Base-by-base conservation (phyloP, 2,329 filamentous ascomycete genomes). In the Sporothrix mexicana region DNA sequence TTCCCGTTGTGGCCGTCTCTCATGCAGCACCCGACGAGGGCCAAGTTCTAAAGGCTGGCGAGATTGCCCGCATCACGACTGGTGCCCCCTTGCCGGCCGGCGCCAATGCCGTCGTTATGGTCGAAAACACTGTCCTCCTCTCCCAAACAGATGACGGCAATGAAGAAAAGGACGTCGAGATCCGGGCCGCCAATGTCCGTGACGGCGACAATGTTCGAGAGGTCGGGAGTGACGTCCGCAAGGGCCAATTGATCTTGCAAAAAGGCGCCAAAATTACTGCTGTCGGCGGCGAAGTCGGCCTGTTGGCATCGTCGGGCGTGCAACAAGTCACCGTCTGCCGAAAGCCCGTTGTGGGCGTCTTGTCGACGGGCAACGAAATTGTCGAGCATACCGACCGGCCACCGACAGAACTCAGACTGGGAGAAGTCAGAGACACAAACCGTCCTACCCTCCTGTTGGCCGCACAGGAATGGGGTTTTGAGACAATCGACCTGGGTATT, bases 321-420 rank as follows among this genome's bases (percentile, higher is more conserved):
- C 83, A 84, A 10, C 85, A 91, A 68, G 92, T 97, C 4, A 86
- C 86, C 15, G 87, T 95, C 7, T 98, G 92, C 82, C 88, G 87
- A 67, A 90, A 90, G 71, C 95, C 96, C 0, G 83, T 93, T 9
- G 86, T 99, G 8, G 96, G 95, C 5, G 90, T 99, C 1, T 83
- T 99, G 20, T 98, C 95, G 69, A 99, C 96, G 0, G 96, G 96
- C 25, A 95, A 99, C 79, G 96, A 99, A 81, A 93, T 99, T 68
- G 91, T 98, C 5, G 88, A 91, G 74, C 91, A 96, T 77, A 84
- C 91, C 13, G 68, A 69, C 10, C 51, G 45, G 73, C 84, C 87
- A 36, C 84, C 88, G 0, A 88, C 87, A 0, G 83, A 85, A 0
- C 84, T 98, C 9, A 86, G 86, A 3, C 84, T 93, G 0, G 96